Evolutionary conservation across 2,329 filamentous ascomycete genomes (phyloP).

Genomic region (Colletotrichum acutatum): DNA sequence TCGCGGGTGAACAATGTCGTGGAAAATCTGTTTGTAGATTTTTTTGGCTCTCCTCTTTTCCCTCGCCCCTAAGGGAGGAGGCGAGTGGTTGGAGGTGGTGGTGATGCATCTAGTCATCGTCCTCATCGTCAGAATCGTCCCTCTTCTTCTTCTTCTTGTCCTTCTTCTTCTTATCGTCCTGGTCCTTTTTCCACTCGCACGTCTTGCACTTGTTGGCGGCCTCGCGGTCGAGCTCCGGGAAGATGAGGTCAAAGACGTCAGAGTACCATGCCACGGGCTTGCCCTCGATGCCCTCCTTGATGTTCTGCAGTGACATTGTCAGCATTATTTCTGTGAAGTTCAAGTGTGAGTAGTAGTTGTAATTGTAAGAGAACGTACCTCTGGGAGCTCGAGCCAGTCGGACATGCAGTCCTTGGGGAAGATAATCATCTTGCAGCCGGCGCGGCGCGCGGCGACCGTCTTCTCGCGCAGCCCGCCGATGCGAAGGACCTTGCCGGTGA

Average conservation of each 20-base stretch:
- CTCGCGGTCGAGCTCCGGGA: conserved; percentile 80
- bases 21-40: not conserved
- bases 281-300: conserved; percentile 95
- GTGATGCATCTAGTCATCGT: conserved; percentile 39
- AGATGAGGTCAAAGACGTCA: conserved; percentile 92
- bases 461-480: conserved; percentile 97
- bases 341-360: not conserved
- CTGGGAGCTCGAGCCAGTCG: conserved; percentile 96
- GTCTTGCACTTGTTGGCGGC: conserved; percentile 80
- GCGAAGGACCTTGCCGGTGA: conserved; percentile 94
- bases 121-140: conserved; percentile 43
- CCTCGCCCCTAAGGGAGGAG: no score
- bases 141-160: conserved; percentile 34
- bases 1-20: not conserved
- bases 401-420: conserved; percentile 96
- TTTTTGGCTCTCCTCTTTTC: not conserved
- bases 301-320: conserved; percentile 73
- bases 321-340: not conserved
- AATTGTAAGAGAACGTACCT: conserved; percentile 70
- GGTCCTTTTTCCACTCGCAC: conserved; percentile 62
- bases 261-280: conserved; percentile 92
- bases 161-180: conserved; percentile 49
- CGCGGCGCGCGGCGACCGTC: conserved; percentile 92
- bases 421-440: conserved; percentile 91
- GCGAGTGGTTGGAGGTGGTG: not conserved